These are phyloP conservation scores for Aspergillus piperis DNA, from an alignment of 2,329 filamentous ascomycete genomes.

Conservation along the genomic window DNA sequence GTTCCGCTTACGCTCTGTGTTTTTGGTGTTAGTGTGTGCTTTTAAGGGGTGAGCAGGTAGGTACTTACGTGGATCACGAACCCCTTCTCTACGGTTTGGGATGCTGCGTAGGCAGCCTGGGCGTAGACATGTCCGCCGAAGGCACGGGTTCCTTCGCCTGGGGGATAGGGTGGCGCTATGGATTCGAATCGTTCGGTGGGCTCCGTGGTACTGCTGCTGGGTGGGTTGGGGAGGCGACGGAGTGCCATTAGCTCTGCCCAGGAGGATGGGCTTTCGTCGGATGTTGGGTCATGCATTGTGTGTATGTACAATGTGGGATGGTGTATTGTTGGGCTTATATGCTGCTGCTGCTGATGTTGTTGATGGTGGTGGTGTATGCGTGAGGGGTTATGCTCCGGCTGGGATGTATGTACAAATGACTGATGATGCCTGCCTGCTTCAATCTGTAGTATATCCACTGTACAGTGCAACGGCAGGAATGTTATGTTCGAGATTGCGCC, in stretches of 20 bases:
- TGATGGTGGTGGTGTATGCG: not conserved
- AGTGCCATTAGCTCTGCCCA: constrained; percentile 38
- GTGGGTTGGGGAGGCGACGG: constrained; percentile 26
- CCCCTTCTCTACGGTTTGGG: constrained; percentile 53
- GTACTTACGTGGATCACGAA: constrained; percentile 54
- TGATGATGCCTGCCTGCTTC: no score
- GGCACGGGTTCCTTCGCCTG: constrained; percentile 45
- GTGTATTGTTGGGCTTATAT: not conserved
- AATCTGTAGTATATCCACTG: not conserved
- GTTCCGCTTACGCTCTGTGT: constrained; percentile 54
- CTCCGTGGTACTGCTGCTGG: constrained; percentile 19
- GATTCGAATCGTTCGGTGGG: constrained; percentile 34
- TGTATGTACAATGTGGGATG: not conserved
- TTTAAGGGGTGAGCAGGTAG: not conserved
- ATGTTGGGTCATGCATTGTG: not conserved
- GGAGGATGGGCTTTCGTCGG: constrained; percentile 15
- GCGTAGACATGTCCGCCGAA: constrained; percentile 61
- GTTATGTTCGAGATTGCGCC: not conserved
- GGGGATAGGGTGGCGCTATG: constrained; percentile 41
- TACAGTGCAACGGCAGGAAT: not conserved
- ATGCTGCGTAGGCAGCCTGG: constrained; percentile 60
- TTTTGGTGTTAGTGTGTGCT: not conserved
- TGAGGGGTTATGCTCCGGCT: no score
- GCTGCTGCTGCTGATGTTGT: not conserved
- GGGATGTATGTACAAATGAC: no score